These are phyloP conservation scores for Austroboletus sp. DNA, from an alignment of 1,284 basidiomycete genomes.

Conservation along the genomic window DNA sequence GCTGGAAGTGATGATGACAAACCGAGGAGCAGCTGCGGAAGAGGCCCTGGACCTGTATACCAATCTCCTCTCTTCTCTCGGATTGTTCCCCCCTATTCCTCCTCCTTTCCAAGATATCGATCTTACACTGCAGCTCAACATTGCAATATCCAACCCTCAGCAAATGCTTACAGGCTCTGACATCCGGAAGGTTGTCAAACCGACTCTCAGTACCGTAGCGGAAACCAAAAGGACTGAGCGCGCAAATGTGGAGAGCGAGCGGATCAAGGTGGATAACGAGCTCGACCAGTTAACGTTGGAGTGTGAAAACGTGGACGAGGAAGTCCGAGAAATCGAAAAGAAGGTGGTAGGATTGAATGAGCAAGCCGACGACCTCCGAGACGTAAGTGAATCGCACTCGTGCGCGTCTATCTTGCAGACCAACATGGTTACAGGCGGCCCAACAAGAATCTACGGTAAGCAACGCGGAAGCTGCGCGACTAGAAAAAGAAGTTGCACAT, in stretches of 20 bases:
- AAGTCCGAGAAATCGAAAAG: conserved; percentile 62
- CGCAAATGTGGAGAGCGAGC: conserved; percentile 63
- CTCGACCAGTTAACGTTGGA: conserved; percentile 69
- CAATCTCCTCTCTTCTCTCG: conserved; percentile 63
- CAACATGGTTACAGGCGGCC: conserved; percentile 46
- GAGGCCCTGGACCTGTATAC: conserved; percentile 72
- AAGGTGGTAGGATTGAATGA: conserved; percentile 61
- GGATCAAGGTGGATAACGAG: conserved; percentile 71
- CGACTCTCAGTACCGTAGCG: conserved; percentile 61
- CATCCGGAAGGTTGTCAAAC: conserved; percentile 63
- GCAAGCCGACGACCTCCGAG: conserved; percentile 71
- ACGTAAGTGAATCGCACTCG: conserved; percentile 44
- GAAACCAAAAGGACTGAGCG: conserved; percentile 63
- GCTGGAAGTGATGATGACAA: conserved; percentile 72
- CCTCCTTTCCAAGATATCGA: conserved; percentile 64
- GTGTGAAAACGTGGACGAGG: conserved; percentile 71
- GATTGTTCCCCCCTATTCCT: conserved; percentile 62
- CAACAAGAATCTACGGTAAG: conserved; percentile 63
- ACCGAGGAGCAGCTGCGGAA: conserved; percentile 71
- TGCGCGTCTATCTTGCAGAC: neutral
- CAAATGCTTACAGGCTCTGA: conserved; percentile 59
- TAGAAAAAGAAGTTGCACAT: conserved; percentile 63
- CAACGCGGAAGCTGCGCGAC: conserved; percentile 51
- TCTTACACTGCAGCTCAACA: conserved; percentile 68
- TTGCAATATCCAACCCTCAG: conserved; percentile 59